Evolutionary conservation across 768 basidiomycete genomes (phyloP), one percentile per base, ranked within the genome.

Genomic region (Pholiota microspora): DNA sequence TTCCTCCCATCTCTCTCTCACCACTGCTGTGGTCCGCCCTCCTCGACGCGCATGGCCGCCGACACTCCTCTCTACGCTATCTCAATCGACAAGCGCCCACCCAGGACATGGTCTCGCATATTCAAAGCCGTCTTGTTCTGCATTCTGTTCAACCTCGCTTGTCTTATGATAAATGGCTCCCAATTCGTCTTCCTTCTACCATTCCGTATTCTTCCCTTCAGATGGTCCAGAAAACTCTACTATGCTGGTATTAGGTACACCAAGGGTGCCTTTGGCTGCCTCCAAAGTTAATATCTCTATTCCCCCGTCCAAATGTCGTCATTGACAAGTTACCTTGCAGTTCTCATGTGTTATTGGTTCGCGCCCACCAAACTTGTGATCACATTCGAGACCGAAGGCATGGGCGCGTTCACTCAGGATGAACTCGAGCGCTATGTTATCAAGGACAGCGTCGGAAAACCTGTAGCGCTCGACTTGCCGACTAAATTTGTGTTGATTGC

Each of bases 401-500:
- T 75, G 54, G 89, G 89, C 16, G 75, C 76, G 34, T 79, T 92
- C 64, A 79, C 81, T 8, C 66, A 73, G 21, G 77, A 83, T 54
- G 83, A 91, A 28, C 74, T 89, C 21, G 76, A 81, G 24, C 64
- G 67, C 7, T 70, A 90, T 16, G 79, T 87, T 12, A 68, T 81
- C 34, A 81, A 77, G 51, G 80, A 91, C 62, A 62, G 64, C 23
- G 65, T 70, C 1, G 92, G 92, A 7, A 71, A 74, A 31, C 77
- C 88, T 28, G 67, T 78, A 2, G 77, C 75, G 7, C 71, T 98
- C 50, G 80, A 84, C 53, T 69, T 97, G 15, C 92, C 94, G 1
- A 81, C 81, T 59, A 87, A 92, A 67, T 81, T 86, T 29, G 86
- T 98, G 23, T 71, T 94, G 58, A 91, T 94, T 62, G 84, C 92